phyloP scores from a whole-genome alignment of 176 grass and related monocot species.

The Guadua angustifolia region DNA sequence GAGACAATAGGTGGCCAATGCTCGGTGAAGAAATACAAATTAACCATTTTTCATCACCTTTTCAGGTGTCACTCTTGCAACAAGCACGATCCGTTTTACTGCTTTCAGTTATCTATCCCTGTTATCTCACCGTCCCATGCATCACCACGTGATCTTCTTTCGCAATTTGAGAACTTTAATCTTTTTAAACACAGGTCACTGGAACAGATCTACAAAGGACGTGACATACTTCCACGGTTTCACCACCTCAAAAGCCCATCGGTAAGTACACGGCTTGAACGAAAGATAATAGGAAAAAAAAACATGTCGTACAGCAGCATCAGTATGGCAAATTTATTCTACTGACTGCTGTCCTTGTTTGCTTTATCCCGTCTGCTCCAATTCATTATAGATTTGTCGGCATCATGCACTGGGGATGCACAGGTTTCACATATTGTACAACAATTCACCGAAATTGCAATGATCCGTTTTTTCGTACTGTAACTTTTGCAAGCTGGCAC shows the following conservation, averaged over 20 bases:
- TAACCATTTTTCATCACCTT: neutral
- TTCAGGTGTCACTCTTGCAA: neutral
- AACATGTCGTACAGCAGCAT: neutral
- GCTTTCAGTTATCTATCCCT: neutral
- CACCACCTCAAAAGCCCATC: neutral
- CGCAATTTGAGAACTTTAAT: neutral
- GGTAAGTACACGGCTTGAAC: neutral
- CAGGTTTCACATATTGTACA: neutral
- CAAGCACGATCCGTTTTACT: neutral
- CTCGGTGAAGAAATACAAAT: neutral
- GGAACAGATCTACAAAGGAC: neutral
- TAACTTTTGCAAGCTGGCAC: neutral
- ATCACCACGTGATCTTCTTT: neutral
- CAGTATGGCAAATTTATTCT: conserved; percentile 9
- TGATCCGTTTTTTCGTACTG: neutral
- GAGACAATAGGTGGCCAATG: neutral
- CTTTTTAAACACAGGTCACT: neutral
- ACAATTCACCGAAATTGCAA: neutral
- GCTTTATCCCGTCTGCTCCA: neutral
- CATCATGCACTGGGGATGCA: neutral
- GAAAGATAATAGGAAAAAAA: neutral
- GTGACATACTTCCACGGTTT: neutral
- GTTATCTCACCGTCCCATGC: neutral
- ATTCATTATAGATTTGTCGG: conserved; percentile 4
- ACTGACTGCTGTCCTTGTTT: neutral